Evolutionary conservation across 371 early-diverging fungal species (phyloP).

Genomic region (Rhizopus stolonifer): DNA sequence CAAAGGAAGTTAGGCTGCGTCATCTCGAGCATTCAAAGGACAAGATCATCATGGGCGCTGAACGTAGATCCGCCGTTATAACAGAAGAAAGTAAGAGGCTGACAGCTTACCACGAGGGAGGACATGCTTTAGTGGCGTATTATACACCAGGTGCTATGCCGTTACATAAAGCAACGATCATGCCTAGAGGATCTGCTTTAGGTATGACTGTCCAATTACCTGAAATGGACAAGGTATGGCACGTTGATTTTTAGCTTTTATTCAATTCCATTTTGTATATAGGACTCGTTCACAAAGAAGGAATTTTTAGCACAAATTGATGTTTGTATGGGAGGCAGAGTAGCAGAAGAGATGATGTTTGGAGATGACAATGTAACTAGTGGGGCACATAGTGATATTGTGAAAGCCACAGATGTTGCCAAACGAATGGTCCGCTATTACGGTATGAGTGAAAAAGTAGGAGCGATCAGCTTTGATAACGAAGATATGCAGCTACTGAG

Average conservation of each 20-base stretch:
- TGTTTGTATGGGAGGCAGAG: slow-evolving; percentile 96
- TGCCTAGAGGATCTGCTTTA: slow-evolving; percentile 91
- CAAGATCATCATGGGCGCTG: slow-evolving; percentile 97
- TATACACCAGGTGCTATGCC: slow-evolving; percentile 96
- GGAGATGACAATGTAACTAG: slow-evolving; percentile 93
- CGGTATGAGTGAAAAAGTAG: slow-evolving; percentile 94
- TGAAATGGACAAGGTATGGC: slow-evolving; percentile 81
- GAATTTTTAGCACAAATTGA: slow-evolving; percentile 91
- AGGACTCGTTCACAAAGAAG: slow-evolving; percentile 75
- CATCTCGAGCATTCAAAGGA: slow-evolving; percentile 97
- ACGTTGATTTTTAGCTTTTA: not conserved
- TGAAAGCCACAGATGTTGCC: slow-evolving; percentile 91
- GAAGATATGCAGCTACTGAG: slow-evolving; percentile 76
- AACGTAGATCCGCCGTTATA: slow-evolving; percentile 88
- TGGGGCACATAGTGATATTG: slow-evolving; percentile 91
- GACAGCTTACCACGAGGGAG: slow-evolving; percentile 98
- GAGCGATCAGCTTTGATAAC: slow-evolving; percentile 58
- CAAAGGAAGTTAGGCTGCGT: slow-evolving; percentile 65
- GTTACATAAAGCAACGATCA: slow-evolving; percentile 97
- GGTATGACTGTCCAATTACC: slow-evolving; percentile 96
- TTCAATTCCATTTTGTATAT: not conserved
- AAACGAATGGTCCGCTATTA: slow-evolving; percentile 88
- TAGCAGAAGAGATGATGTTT: slow-evolving; percentile 94
- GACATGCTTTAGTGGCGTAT: slow-evolving; percentile 94
- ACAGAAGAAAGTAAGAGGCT: slow-evolving; percentile 82